Evolutionary conservation across 495 filamentous ascomycete genomes (phyloP).

Genomic region (Neurospora africana): DNA sequence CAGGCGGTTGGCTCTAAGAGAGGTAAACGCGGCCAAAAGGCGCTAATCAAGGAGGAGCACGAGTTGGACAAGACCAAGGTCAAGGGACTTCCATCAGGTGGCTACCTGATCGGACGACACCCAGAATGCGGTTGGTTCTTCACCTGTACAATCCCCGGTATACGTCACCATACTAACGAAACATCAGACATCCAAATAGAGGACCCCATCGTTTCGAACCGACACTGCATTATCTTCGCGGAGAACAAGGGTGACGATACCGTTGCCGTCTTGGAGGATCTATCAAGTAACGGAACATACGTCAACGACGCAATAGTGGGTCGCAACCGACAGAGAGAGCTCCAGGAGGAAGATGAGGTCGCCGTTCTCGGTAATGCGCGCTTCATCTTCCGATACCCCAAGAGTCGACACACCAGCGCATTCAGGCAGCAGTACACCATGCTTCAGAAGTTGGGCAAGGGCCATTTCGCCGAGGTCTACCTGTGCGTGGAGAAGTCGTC

Average conservation of each 20-base stretch:
- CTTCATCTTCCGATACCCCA: constrained; percentile 85
- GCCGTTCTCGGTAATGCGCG: constrained; percentile 70
- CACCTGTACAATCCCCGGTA: not conserved
- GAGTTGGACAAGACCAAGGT: constrained; percentile 46
- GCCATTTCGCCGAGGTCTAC: constrained; percentile 93
- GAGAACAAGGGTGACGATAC: constrained; percentile 74
- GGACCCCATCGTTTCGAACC: constrained; percentile 82
- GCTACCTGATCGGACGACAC: constrained; percentile 87
- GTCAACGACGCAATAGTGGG: constrained; percentile 87
- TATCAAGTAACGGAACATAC: constrained; percentile 94
- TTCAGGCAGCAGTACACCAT: constrained; percentile 83
- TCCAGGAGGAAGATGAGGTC: constrained; percentile 83
- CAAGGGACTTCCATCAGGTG: constrained; percentile 54
- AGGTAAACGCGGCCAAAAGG: constrained; percentile 28
- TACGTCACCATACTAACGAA: constrained; percentile 8
- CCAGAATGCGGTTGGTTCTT: constrained; percentile 75
- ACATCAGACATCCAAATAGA: constrained; percentile 64
- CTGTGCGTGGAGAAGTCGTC: constrained; percentile 77
- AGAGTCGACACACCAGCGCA: constrained; percentile 56
- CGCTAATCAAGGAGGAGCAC: constrained; percentile 42
- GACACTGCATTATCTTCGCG: constrained; percentile 82
- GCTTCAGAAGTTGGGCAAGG: constrained; percentile 82
- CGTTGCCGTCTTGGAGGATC: constrained; percentile 78
- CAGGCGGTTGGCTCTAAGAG: constrained; percentile 14
- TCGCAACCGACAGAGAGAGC: constrained; percentile 79